phyloP scores from a whole-genome alignment of 352 stramenopile species.

The Nothophytophthora sp. region DNA sequence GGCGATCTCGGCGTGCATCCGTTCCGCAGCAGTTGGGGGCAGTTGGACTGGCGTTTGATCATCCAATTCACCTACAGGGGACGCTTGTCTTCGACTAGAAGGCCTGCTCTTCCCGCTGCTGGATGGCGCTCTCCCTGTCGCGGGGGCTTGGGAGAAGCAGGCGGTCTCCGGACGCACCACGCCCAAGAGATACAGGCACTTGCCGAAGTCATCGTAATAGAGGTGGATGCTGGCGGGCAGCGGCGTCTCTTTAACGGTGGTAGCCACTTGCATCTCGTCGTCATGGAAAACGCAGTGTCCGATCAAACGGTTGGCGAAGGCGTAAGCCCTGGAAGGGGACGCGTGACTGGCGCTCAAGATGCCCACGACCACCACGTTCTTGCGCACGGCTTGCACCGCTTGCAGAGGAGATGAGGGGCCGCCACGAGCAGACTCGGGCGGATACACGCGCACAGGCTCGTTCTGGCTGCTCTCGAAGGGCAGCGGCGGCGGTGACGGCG shows the following conservation, averaged over 20 bases:
- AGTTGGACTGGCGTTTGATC: conserved; percentile 3
- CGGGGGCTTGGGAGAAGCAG: conserved; percentile 22
- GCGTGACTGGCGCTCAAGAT: conserved; percentile 42
- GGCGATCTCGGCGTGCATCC: conserved; percentile 12
- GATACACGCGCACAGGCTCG: conserved; percentile 65
- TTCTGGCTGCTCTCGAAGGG: conserved; percentile 39
- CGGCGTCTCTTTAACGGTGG: conserved; percentile 19
- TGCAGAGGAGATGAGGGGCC: conserved; percentile 28
- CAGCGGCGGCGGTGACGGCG: conserved; percentile 9
- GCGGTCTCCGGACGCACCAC: conserved; percentile 40
- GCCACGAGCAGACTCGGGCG: conserved; percentile 23
- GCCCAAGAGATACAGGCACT: conserved; percentile 59
- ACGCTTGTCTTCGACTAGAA: conserved; percentile 4
- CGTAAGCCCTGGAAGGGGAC: conserved; percentile 31
- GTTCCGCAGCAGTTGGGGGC: conserved; percentile 11
- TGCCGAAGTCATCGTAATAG: conserved; percentile 52
- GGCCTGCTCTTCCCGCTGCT: conserved; percentile 14
- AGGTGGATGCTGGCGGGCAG: conserved; percentile 50
- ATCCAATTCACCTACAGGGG: conserved; percentile 1
- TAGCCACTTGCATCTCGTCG: conserved; percentile 24
- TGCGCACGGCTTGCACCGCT: conserved; percentile 37
- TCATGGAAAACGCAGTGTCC: conserved; percentile 52
- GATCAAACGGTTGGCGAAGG: conserved; percentile 68
- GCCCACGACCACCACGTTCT: conserved; percentile 47
- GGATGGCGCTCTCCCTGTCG: conserved; percentile 3